Conservation (phyloP, 176 grass and related monocot species). For the Juncus effusus region DNA sequence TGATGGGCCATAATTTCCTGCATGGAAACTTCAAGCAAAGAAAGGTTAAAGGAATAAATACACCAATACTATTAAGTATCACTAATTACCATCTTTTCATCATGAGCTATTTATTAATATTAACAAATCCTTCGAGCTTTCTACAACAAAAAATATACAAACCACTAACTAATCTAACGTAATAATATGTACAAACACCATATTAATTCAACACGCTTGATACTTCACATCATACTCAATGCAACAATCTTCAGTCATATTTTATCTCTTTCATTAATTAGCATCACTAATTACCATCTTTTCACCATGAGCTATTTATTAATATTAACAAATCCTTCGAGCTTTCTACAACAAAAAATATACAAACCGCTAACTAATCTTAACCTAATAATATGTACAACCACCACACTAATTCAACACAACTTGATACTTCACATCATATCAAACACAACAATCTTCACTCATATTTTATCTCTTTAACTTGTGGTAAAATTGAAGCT, state of each 20-base stretch:
- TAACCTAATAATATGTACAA: too few species aligned
- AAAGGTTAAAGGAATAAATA: too few species aligned
- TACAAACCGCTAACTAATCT: not conserved
- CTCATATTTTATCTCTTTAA: not conserved
- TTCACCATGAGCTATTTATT: not conserved
- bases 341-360: slow-evolving; percentile 1
- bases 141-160: slow-evolving; percentile 14
- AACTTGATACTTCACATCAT: too few species aligned
- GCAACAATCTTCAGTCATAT: not conserved
- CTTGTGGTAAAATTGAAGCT: not conserved
- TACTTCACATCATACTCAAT: too few species aligned
- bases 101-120: not conserved
- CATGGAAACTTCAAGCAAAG: too few species aligned
- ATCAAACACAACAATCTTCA: not conserved
- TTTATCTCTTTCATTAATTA: not conserved
- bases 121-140: slow-evolving; percentile 5
- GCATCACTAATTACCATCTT: not conserved
- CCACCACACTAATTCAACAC: too few species aligned
- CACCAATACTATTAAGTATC: not conserved
- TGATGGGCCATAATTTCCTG: too few species aligned
- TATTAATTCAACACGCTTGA: not conserved
- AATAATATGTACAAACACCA: slow-evolving; percentile 10
- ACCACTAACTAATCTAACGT: slow-evolving; percentile 12
- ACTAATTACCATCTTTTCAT: not conserved
- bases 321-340: slow-evolving; percentile 12